These are phyloP conservation scores for Physcomitrellopsis africana DNA, from an alignment of 225 moss, liverwort and hornwort genomes.

Conservation along the genomic window DNA sequence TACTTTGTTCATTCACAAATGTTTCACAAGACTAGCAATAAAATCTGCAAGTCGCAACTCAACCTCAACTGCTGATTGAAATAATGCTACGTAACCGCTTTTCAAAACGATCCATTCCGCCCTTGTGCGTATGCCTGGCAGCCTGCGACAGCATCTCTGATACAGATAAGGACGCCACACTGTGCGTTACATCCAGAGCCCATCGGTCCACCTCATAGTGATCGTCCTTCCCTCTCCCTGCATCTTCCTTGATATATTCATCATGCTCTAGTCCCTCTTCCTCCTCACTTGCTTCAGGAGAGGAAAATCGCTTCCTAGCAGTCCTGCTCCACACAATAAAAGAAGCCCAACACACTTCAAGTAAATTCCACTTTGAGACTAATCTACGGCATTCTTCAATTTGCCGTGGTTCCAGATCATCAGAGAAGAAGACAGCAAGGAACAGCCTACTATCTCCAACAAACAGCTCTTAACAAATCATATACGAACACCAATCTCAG, in stretches of 20 bases:
- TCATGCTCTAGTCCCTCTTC: slow-evolving; percentile 39
- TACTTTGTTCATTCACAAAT: slow-evolving; percentile 21
- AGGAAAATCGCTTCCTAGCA: slow-evolving; percentile 31
- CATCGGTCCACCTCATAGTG: slow-evolving; percentile 44
- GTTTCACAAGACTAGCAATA: slow-evolving; percentile 24
- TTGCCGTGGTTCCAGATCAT: background rate
- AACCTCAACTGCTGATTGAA: slow-evolving; percentile 37
- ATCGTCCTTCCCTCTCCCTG: slow-evolving; percentile 22
- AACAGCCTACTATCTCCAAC: slow-evolving; percentile 10
- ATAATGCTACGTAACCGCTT: slow-evolving; percentile 53
- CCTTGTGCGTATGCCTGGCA: slow-evolving; percentile 11
- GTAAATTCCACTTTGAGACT: background rate
- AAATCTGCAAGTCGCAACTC: slow-evolving; percentile 26
- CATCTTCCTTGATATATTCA: slow-evolving; percentile 24
- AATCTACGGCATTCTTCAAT: slow-evolving; percentile 1
- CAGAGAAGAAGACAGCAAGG: slow-evolving; percentile 13
- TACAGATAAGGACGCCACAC: slow-evolving; percentile 46
- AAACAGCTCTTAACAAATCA: background rate
- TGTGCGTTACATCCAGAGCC: slow-evolving; percentile 57
- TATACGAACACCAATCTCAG: slow-evolving; percentile 9
- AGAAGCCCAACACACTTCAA: background rate
- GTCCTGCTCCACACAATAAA: slow-evolving; percentile 32
- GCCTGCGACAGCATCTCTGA: slow-evolving; percentile 35
- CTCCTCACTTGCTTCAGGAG: slow-evolving; percentile 26
- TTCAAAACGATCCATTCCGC: slow-evolving; percentile 27